Base-by-base conservation (phyloP, 495 filamentous ascomycete species). In the Xylaria curta region DNA sequence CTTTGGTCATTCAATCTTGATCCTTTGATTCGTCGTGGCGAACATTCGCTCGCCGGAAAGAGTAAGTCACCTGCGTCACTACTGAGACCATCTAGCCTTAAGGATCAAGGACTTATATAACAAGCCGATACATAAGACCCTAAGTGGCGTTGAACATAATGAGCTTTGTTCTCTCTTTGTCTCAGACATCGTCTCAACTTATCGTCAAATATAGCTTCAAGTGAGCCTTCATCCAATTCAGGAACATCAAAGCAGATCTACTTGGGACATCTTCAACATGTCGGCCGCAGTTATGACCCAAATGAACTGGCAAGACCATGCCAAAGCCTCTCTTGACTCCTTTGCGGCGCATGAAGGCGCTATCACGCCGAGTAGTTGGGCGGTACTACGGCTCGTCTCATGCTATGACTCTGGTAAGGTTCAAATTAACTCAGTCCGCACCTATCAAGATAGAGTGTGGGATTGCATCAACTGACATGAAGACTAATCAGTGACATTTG, bases 351-450 rank as follows among this genome's bases (percentile, higher is more conserved):
- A 58, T 8, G 33, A 68, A 59, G 51, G 66, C 1, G 51, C 66
- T 7, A 51, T 54, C n/a, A 42, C 66, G 17, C 49, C 47, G 0
- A 68, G 38, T n/a, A 58, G 31, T 12, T 51, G 58, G 24, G 51
- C 19, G 0, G 42, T 58, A 10, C 31, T 68, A 5, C 31, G 51
- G 12, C 17, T 68, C 13, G 51, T 68, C 13, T 56, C 66, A 42
- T 44, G n/a, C 26, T 68, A 68, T n/a, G 66, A 68, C 24, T 68
- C 66, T 42, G 66, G 66, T 68, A 44, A 38, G 64, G 10, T 36
- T 5, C 13, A 36, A 21, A 4, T 1, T 44, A 21, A 24, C 12
- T 4, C 13, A 24, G 8, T 62, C 59, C 12, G 8, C 58, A 33
- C 19, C 8, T 24, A 1, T 38, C 2, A 13, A 38, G 21, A 17